Evolutionary conservation across 2,329 filamentous ascomycete species (phyloP).

Genomic region (Tolypocladium ovalisporum): DNA sequence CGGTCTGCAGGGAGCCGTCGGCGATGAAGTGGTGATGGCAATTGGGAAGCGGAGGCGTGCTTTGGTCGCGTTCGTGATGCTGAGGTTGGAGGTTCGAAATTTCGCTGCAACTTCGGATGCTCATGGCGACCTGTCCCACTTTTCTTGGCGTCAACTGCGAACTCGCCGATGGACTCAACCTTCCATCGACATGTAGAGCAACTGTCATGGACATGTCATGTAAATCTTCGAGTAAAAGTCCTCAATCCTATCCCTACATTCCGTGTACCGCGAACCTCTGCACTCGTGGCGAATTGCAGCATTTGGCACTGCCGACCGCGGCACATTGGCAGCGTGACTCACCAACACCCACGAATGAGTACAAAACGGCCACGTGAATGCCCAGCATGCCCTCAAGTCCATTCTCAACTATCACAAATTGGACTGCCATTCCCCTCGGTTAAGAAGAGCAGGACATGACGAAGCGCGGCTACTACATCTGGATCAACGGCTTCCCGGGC

Average conservation of each 20-base stretch:
- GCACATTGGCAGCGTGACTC: background rate
- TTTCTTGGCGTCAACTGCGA: background rate
- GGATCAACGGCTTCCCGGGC: conserved; percentile 21
- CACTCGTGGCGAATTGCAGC: no score
- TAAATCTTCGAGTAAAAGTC: background rate
- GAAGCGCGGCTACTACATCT: conserved; percentile 9
- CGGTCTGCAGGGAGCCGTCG: background rate
- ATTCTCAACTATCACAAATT: background rate
- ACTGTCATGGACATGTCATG: background rate
- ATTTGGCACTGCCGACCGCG: background rate
- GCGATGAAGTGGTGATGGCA: background rate
- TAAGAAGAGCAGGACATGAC: background rate
- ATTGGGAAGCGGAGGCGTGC: background rate
- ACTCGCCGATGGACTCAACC: background rate
- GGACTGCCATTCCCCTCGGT: no score
- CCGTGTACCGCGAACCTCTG: no score
- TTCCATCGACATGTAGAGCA: background rate
- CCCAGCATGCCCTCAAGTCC: background rate
- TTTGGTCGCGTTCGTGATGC: background rate
- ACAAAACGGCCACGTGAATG: background rate
- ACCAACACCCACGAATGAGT: background rate
- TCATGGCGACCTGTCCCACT: background rate
- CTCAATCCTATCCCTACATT: background rate
- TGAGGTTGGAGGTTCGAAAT: background rate
- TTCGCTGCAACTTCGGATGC: background rate